A percentile compares a stretch with the other conserved stretches of the same genome.
Conservation (phyloP, 441 rosid genomes). For the Iberis amara region DNA sequence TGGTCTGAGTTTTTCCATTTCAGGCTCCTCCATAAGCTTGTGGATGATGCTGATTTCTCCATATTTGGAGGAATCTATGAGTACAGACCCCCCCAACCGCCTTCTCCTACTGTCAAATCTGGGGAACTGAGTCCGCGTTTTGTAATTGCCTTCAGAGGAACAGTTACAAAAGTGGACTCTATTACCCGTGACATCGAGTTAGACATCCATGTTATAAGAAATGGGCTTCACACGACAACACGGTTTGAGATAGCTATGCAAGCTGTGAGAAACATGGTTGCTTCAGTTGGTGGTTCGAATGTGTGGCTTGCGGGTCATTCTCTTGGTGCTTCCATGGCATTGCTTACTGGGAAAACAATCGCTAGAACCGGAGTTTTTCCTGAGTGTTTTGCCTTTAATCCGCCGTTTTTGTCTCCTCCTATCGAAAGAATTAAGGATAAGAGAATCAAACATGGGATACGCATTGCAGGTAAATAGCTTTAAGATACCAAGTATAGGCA, state of each 20-base stretch:
- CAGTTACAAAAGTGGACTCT: slow-evolving; percentile 68
- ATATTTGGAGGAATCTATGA: slow-evolving; percentile 82
- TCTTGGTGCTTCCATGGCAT: slow-evolving; percentile 80
- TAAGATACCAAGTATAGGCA: not conserved
- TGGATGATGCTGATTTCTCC: slow-evolving; percentile 70
- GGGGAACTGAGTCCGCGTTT: slow-evolving; percentile 46
- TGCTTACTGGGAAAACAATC: slow-evolving; percentile 73
- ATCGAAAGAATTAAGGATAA: slow-evolving; percentile 64
- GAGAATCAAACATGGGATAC: slow-evolving; percentile 63
- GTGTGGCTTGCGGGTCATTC: slow-evolving; percentile 95
- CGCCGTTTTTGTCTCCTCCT: slow-evolving; percentile 79
- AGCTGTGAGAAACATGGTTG: slow-evolving; percentile 64
- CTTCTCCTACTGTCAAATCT: slow-evolving; percentile 27
- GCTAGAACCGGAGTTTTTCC: slow-evolving; percentile 55
- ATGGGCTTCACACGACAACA: slow-evolving; percentile 69
- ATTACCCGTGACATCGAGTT: slow-evolving; percentile 61
- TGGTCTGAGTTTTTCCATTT: slow-evolving; percentile 93
- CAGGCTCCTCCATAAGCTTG: slow-evolving; percentile 49
- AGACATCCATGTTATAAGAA: slow-evolving; percentile 58
- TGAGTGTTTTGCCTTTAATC: slow-evolving; percentile 68
- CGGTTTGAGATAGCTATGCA: slow-evolving; percentile 77
- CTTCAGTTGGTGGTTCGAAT: slow-evolving; percentile 52
- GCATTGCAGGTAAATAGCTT: slow-evolving; percentile 40
- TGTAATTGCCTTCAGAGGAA: slow-evolving; percentile 79
- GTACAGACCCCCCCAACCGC: slow-evolving; percentile 48